phyloP scores from a whole-genome alignment of 2,329 filamentous ascomycete genomes.

The Macrophomina pseudophaseolina region DNA sequence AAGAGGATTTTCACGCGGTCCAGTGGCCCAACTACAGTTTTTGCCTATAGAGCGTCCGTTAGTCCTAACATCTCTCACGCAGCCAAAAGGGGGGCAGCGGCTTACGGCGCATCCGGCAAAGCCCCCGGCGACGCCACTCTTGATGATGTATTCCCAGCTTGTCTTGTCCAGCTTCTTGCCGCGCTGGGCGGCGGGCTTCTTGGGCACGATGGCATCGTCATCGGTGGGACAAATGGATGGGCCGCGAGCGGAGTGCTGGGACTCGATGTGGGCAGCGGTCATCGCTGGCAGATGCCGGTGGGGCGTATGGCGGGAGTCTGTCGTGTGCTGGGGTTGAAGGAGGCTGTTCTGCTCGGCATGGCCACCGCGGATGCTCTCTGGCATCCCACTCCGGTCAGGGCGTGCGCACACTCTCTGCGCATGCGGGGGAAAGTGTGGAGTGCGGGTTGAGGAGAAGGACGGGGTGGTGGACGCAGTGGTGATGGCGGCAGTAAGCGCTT shows the following conservation, averaged over 20 bases:
- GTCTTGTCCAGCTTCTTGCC: constrained; percentile 64
- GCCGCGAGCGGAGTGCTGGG: constrained; percentile 32
- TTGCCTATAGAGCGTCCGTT: constrained; percentile 65
- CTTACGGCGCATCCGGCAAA: constrained; percentile 89
- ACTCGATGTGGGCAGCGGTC: constrained; percentile 34
- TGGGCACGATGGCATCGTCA: constrained; percentile 56
- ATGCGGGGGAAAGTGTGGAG: constrained; percentile 14
- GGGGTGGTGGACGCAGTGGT: not conserved
- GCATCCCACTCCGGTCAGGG: constrained; percentile 40
- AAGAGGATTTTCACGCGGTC: constrained; percentile 99
- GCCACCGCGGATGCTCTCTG: constrained; percentile 41
- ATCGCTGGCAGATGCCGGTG: constrained; percentile 27
- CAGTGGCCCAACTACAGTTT: constrained; percentile 92
- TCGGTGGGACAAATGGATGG: constrained; percentile 57
- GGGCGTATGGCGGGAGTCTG: constrained; percentile 36
- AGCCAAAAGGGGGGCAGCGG: constrained; percentile 31
- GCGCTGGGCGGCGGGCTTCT: constrained; percentile 34
- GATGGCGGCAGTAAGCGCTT: constrained; percentile 1
- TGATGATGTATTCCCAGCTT: constrained; percentile 81
- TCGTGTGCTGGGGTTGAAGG: constrained; percentile 22
- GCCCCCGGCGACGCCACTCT: constrained; percentile 85
- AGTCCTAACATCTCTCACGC: not conserved
- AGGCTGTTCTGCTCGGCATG: constrained; percentile 35
- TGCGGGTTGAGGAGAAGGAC: not conserved
- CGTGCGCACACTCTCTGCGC: constrained; percentile 7